A percentile compares a stretch with the other conserved stretches of the same genome.
Evolutionary conservation across 2,329 filamentous ascomycete species (phyloP).

Genomic region (Paraphaeosphaeria sporulosa): DNA sequence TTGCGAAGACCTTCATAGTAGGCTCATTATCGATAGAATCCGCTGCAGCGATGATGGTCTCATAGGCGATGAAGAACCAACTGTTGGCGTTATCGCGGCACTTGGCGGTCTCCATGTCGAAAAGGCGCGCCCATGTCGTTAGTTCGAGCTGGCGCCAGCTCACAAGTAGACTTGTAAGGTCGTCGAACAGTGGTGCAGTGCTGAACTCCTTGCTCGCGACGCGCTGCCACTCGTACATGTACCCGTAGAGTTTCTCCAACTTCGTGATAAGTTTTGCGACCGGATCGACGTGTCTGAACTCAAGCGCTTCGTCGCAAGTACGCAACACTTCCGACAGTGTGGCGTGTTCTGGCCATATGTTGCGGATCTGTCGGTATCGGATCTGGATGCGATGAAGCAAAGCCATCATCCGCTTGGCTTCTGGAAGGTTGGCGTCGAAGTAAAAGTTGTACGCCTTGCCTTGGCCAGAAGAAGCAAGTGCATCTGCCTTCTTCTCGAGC

Average conservation of each 20-base stretch:
- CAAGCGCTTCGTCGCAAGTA: conserved; percentile 77
- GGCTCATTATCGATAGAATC: conserved; percentile 67
- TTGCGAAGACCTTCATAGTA: conserved; percentile 69
- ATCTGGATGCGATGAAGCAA: conserved; percentile 73
- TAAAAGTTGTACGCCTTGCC: conserved; percentile 81
- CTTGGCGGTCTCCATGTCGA: conserved; percentile 82
- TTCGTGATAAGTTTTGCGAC: conserved; percentile 85
- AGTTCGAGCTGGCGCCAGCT: conserved; percentile 91
- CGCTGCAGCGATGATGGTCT: conserved; percentile 81
- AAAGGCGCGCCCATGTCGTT: conserved; percentile 87
- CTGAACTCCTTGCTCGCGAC: conserved; percentile 85
- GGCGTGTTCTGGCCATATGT: conserved; percentile 74
- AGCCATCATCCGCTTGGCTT: conserved; percentile 75
- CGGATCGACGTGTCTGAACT: conserved; percentile 80
- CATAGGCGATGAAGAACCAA: conserved; percentile 98
- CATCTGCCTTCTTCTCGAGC: conserved; percentile 67
- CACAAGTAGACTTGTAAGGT: conserved; percentile 81
- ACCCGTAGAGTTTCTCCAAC: conserved; percentile 84
- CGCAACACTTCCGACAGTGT: conserved; percentile 79
- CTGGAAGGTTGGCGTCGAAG: conserved; percentile 76
- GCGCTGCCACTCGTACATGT: conserved; percentile 93
- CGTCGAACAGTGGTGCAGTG: conserved; percentile 74
- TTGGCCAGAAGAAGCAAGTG: conserved; percentile 42
- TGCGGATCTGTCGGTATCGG: conserved; percentile 74
- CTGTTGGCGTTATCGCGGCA: conserved; percentile 79